Evolutionary conservation across 345 rosid genomes (phyloP), one percentile per base, ranked within the genome.

Genomic region (Nasturtium officinale): DNA sequence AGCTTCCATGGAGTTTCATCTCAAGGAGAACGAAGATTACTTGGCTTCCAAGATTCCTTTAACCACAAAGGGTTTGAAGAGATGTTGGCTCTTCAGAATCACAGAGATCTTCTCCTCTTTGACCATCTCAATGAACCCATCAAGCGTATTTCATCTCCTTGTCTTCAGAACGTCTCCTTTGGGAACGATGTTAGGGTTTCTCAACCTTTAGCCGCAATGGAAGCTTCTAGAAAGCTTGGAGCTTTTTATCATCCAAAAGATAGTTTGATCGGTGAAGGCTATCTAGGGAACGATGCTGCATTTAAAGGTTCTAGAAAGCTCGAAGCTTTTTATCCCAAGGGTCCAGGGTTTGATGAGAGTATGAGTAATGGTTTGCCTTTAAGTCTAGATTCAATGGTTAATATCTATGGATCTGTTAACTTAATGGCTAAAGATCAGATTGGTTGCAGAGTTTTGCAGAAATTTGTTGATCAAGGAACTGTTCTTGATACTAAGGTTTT

Each of bases 391-490:
- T 80, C 85, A 16, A 69, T 83, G 81, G 76, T 73, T 57, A 71
- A 67, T 63, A 70, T 81, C 23, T 79, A 78, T 1, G 84, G 87
- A 66, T 77, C 80, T 72, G 78, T 87, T 6, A 59, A 48, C 58
- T 59, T 53, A 37, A 80, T 87, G 90, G 90, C 87, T 0, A 77
- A 77, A 74, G 86, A 87, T 74, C 91, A 87, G 67, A 76, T 79
- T 52, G 87, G 83, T 71, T 87, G 82, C 43, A 47, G 89, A 61
- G 72, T 84, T 61, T 59, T 87, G 50, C 91, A 85, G 74, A 79
- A 80, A 62, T 21, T 83, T 17, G 77, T 87, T 23, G 84, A 82
- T 9, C 81, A 83, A 80, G 91, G 91, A 74, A 61, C 77, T 11
- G 50, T 35, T 29, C 25, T 65, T 59, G 79, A 87, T 37, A 55